Evolutionary conservation across 2,329 filamentous ascomycete genomes (phyloP).

Genomic region (Talaromyces sp.): DNA sequence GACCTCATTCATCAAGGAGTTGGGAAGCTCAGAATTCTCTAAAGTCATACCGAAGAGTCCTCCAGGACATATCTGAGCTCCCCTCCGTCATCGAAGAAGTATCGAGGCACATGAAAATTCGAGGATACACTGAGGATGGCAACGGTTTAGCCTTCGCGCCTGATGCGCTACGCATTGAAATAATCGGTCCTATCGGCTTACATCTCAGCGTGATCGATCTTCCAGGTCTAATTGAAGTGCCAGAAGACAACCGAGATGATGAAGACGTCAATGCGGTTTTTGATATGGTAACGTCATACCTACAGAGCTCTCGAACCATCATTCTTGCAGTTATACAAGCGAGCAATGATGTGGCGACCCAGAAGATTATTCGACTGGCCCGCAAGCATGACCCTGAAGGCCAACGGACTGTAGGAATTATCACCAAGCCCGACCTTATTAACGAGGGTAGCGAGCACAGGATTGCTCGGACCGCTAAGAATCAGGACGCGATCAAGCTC

Average conservation of each 20-base stretch:
- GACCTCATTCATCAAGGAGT: neutral
- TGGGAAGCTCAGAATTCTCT: neutral
- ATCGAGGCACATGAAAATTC: neutral
- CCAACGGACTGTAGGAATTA: constrained; percentile 1
- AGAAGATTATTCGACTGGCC: neutral
- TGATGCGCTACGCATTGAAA: neutral
- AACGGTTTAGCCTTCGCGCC: neutral
- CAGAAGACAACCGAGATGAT: neutral
- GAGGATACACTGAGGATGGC: neutral
- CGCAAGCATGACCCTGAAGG: neutral
- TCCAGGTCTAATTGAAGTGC: neutral
- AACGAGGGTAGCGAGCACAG: constrained; percentile 16
- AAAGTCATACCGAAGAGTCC: neutral
- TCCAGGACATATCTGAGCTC: neutral
- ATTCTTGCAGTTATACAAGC: constrained; percentile 10
- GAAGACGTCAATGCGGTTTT: neutral
- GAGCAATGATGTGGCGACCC: constrained; percentile 1
- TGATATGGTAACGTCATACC: neutral
- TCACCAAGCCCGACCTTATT: constrained; percentile 30
- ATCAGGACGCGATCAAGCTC: neutral
- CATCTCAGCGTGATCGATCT: constrained; percentile 3
- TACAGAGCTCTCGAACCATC: constrained; percentile 1
- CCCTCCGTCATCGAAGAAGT: neutral
- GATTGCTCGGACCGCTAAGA: constrained; percentile 41
- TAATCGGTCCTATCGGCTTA: neutral